Evolutionary conservation across 2,329 filamentous ascomycete species (phyloP).

Genomic region (Corynespora cassiicola): DNA sequence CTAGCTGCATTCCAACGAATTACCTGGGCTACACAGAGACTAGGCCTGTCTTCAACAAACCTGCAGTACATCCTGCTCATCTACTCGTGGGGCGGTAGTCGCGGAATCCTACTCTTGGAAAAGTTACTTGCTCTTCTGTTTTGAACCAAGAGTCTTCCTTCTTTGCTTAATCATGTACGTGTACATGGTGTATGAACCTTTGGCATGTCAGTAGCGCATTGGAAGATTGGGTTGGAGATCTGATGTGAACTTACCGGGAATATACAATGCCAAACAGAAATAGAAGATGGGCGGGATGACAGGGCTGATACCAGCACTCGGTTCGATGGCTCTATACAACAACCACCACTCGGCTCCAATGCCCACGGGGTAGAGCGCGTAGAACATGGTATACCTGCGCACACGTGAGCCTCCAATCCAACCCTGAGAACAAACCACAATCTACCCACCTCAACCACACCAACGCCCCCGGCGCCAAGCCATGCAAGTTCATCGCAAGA

Average conservation of each 20-base stretch:
- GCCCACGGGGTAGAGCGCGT: constrained; percentile 29
- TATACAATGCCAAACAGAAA: constrained; percentile 27
- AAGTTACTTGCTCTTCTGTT: too few species aligned
- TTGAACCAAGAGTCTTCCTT: constrained; percentile 20
- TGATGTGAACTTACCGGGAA: constrained; percentile 23
- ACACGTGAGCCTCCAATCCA: neutral
- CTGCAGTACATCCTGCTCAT: too few species aligned
- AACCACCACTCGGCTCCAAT: constrained; percentile 37
- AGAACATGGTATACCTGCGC: constrained; percentile 28
- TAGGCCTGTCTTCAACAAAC: too few species aligned
- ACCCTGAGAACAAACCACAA: too few species aligned
- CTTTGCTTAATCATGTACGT: constrained; percentile 36
- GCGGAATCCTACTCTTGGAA: too few species aligned
- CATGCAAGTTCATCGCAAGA: constrained; percentile 27
- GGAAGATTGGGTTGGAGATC: too few species aligned
- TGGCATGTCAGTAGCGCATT: too few species aligned
- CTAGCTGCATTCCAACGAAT: too few species aligned
- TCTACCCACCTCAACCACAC: constrained; percentile 25
- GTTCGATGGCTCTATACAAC: constrained; percentile 22
- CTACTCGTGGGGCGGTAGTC: too few species aligned
- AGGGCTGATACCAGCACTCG: constrained; percentile 14
- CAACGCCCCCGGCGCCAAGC: constrained; percentile 14
- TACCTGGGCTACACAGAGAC: too few species aligned
- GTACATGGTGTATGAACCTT: constrained; percentile 33
- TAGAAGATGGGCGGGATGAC: constrained; percentile 24